These are phyloP conservation scores for Petasospora fabianii DNA, from an alignment of 1,139 yeast species.

Conservation along the genomic window DNA sequence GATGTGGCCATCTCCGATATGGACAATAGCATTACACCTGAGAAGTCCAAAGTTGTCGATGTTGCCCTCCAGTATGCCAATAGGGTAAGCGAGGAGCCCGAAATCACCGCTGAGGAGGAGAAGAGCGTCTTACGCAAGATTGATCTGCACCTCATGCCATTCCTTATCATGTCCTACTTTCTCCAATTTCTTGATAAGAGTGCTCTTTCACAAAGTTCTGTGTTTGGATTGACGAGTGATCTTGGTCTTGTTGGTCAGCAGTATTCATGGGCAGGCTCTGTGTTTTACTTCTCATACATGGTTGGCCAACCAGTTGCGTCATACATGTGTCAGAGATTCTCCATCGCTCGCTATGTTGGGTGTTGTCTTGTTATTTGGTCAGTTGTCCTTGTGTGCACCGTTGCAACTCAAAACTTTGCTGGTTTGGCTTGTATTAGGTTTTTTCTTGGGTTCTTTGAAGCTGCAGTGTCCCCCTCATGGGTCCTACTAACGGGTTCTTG, in stretches of 20 bases:
- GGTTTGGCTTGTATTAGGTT: constrained; percentile 30
- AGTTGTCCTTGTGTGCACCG: constrained; percentile 38
- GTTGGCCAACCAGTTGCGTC: constrained; percentile 5
- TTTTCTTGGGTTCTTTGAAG: constrained; percentile 45
- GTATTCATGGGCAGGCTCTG: constrained; percentile 7
- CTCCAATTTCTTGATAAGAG: constrained; percentile 7
- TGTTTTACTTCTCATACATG: constrained; percentile 7
- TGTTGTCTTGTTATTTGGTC: constrained; percentile 38
- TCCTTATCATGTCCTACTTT: constrained; percentile 4
- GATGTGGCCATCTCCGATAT: constrained; percentile 2
- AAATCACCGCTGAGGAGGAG: constrained; percentile 9
- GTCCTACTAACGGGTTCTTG: constrained; percentile 52
- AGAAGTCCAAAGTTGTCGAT: constrained; percentile 10
- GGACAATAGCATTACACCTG: neutral
- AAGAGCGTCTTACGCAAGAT: constrained; percentile 7
- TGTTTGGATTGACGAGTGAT: constrained; percentile 4
- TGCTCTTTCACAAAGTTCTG: constrained; percentile 4
- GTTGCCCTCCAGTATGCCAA: constrained; percentile 12
- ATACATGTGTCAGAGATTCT: constrained; percentile 4
- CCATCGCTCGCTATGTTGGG: constrained; percentile 4
- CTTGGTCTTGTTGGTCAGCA: constrained; percentile 4
- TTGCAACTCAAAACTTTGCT: constrained; percentile 30
- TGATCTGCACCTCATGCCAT: constrained; percentile 5
- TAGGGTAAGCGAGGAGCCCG: constrained; percentile 5
- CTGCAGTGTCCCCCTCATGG: constrained; percentile 48